A percentile compares a stretch with the other conserved stretches of the same genome.
Conservation (phyloP, 495 filamentous ascomycete genomes). For the Platismatia glauca region DNA sequence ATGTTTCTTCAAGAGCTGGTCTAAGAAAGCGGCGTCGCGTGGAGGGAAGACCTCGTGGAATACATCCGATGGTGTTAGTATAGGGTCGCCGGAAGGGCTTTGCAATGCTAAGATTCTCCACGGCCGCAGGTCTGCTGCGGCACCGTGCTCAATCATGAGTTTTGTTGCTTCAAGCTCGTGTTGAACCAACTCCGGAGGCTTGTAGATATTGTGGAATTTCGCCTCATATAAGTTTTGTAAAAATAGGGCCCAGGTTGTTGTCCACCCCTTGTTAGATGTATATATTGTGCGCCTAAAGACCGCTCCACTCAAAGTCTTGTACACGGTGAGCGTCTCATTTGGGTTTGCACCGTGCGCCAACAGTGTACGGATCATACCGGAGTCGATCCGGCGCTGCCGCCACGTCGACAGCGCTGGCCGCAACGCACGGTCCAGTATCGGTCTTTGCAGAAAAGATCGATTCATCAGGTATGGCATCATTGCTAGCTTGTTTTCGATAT, state of each 20-base stretch:
- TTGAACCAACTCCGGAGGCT: background rate
- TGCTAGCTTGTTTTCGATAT: background rate
- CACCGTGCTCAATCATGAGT: slow-evolving; percentile 1
- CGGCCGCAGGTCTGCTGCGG: background rate
- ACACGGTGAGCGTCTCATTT: background rate
- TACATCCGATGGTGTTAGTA: slow-evolving; percentile 4
- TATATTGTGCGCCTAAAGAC: background rate
- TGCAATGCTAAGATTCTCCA: background rate
- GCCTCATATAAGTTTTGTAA: background rate
- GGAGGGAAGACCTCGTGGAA: slow-evolving; percentile 1
- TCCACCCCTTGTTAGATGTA: background rate
- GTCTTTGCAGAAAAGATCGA: background rate
- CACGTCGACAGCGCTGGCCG: background rate
- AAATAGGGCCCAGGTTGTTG: background rate
- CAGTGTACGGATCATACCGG: background rate
- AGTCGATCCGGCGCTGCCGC: background rate
- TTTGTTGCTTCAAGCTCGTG: background rate
- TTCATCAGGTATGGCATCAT: background rate
- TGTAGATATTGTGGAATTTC: background rate
- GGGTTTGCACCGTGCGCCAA: slow-evolving; percentile 1
- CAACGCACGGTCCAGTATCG: slow-evolving; percentile 3
- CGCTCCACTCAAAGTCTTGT: too few relatives aligned
- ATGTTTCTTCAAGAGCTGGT: background rate
- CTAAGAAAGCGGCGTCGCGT: background rate
- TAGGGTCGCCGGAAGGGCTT: background rate